These are phyloP conservation scores for Dendrobium nobile DNA, from an alignment of 106 monocot genomes.

Conservation along the genomic window DNA sequence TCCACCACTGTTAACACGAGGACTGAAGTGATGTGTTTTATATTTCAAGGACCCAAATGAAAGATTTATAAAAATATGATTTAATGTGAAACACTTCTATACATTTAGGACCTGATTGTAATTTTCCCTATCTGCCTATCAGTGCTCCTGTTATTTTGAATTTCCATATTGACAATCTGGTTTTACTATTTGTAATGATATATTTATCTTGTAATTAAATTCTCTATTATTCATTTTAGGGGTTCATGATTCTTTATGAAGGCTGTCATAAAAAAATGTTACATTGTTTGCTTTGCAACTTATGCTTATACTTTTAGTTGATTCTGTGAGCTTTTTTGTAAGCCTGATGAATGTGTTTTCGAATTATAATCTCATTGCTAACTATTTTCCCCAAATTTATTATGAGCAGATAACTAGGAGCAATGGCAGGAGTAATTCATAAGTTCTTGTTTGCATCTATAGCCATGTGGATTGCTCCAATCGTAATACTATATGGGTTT, in stretches of 20 bases:
- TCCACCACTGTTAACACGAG: neutral
- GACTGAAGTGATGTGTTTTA: neutral
- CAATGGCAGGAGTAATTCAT: conserved; percentile 34
- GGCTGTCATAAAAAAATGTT: neutral
- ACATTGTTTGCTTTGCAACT: neutral
- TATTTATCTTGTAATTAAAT: neutral
- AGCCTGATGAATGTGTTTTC: neutral
- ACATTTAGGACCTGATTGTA: neutral
- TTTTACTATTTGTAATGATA: neutral
- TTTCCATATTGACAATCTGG: neutral
- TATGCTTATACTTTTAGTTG: neutral
- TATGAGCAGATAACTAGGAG: conserved; percentile 5
- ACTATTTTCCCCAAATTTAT: neutral
- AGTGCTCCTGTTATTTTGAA: neutral
- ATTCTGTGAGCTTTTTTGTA: neutral
- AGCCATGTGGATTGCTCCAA: conserved; percentile 40
- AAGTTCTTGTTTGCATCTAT: conserved; percentile 45
- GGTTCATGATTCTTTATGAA: neutral
- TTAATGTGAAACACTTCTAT: neutral
- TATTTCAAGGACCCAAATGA: neutral
- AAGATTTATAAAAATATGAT: neutral
- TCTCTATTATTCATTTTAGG: neutral
- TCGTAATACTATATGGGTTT: conserved; percentile 38
- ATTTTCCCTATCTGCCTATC: neutral
- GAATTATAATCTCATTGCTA: neutral